Base-by-base conservation (phyloP, 805 yeast genomes). In the Barnettozyma californica region DNA sequence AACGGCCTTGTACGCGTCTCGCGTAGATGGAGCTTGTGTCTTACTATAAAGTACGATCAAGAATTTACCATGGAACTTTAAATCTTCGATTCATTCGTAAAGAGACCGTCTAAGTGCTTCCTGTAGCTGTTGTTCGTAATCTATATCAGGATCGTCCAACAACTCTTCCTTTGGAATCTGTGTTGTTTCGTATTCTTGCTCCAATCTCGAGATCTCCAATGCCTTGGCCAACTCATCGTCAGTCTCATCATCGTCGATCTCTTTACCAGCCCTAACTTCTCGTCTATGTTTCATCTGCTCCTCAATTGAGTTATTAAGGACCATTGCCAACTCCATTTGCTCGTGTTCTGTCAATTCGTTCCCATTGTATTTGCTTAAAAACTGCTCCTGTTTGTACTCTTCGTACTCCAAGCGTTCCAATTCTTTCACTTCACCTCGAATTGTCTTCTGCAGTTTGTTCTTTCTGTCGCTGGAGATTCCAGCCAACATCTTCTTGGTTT, bases 251-350 rank as follows among this genome's bases (percentile, higher is more conserved):
- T 35, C 39, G 21, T 35, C 11, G 3, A 26, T 14, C 16, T 42
- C 41, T 9, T 23, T 39, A 9, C 45, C 44, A 4, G 29, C 41
- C n/a, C 38, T 34, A 3, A 36, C 13, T 50, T 50, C 36, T 40
- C n/a, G 29, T 51, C 56, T 38, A 50, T 14, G 45, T 23, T 40
- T 14, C 3, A 31, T 35, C 9, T 47, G 42, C 6, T 53, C 53
- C n/a, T 58, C 51, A 20, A 58, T 5, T 0, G 64, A 60, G 5
- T 46, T 19, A 34, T 56, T 59, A 29, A 60, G 31, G 1, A 59
- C 63, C 53, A 59, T 55, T 0, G 64, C 65, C 13, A 61, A 42
- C 41, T 61, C 62, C 2, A 61, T 36, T 26, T 61, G 59, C 29
- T 61, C 65, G 3, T 53, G 51, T 5, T 45, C 52, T 1, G 48